Percentiles rank a stretch among this genome's conserved stretches.
These are phyloP conservation scores for Monosporascus sp. DNA, from an alignment of 2,329 filamentous ascomycete species.

Conservation along the genomic window DNA sequence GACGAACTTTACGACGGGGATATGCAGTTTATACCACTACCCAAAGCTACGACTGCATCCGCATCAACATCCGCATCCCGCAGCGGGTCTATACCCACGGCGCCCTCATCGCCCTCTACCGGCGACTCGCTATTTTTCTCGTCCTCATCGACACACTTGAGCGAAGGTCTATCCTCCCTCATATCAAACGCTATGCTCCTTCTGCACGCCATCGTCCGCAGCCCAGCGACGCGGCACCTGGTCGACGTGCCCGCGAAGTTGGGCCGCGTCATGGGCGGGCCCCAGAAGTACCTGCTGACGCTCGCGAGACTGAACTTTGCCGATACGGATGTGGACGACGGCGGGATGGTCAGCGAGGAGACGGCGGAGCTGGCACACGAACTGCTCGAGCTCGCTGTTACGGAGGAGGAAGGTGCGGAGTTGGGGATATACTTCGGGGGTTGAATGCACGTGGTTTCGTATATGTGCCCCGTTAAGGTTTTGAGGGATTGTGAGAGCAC, in stretches of 20 bases:
- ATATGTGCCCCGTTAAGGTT: too few species aligned
- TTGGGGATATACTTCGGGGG: slow-evolving; percentile 33
- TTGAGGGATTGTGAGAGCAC: too few species aligned
- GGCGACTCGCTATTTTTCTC: too few species aligned
- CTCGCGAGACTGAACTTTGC: slow-evolving; percentile 82
- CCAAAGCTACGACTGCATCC: background rate
- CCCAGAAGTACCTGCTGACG: slow-evolving; percentile 76
- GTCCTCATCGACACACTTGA: too few species aligned
- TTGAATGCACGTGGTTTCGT: too few species aligned
- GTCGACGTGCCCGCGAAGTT: slow-evolving; percentile 68
- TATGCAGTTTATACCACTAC: slow-evolving; percentile 29
- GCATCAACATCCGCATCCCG: background rate
- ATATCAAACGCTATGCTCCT: slow-evolving; percentile 45
- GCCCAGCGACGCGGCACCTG: slow-evolving; percentile 37
- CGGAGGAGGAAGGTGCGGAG: slow-evolving; percentile 60
- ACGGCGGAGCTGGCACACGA: slow-evolving; percentile 77
- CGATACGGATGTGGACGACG: slow-evolving; percentile 28
- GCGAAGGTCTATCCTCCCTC: slow-evolving; percentile 20
- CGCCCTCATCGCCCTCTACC: background rate
- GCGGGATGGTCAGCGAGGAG: slow-evolving; percentile 70
- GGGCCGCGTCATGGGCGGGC: slow-evolving; percentile 61
- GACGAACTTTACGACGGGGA: slow-evolving; percentile 66
- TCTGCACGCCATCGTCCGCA: slow-evolving; percentile 48
- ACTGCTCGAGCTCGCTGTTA: slow-evolving; percentile 74
- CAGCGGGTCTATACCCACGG: too few species aligned